Evolutionary conservation across 305 asterid genomes (phyloP), one percentile per base, ranked within the genome.

Genomic region (Fraxinus platypoda): DNA sequence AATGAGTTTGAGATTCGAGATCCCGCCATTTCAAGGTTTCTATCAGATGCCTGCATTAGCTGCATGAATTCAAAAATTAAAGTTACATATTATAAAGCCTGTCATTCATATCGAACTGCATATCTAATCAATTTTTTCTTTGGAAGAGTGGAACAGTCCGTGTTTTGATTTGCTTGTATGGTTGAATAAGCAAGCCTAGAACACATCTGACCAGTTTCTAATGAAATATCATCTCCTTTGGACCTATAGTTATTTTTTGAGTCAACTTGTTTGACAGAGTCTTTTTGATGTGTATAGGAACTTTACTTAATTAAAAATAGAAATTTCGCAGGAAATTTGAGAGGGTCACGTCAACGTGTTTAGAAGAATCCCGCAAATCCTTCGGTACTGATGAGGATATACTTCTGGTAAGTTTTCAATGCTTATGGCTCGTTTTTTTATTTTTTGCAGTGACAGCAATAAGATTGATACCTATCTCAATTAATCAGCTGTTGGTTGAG

Each of bases 351-450:
- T 90, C 94, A 25, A 81, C 89, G 89, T 91, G 94, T 88, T 85
- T 95, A 68, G 98, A 94, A 71, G 91, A 88, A 84, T 97, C 99
- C 30, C 97, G 92, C 76, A 95, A 92, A 86, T 87, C 98, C 78
- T 95, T 94, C 82, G 99, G 99, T 43, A 95, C 98, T 7, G 99
- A 95, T 88, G 99, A 95, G 84, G 99, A 95, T 90, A 92, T 95
- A 86, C 91, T 95, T 52, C 91, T 95, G 98, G 98, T 95, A 92
- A 88, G 35, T 77, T 75, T 74, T 13, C 76, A 6, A 54, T 37
- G 77, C 62, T 1, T 77, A 28, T 76, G 49, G 34, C 9, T 34
- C 80, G 19, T 34, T 25, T 15, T 9, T 25, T 73, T 3, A 1
- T 41, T 8, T 46, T 43, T 46, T 13, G 46, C 83, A 43, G 0